Evolutionary conservation across 2,329 filamentous ascomycete species (phyloP).

Genomic region (Trichoderma citrinoviride): DNA sequence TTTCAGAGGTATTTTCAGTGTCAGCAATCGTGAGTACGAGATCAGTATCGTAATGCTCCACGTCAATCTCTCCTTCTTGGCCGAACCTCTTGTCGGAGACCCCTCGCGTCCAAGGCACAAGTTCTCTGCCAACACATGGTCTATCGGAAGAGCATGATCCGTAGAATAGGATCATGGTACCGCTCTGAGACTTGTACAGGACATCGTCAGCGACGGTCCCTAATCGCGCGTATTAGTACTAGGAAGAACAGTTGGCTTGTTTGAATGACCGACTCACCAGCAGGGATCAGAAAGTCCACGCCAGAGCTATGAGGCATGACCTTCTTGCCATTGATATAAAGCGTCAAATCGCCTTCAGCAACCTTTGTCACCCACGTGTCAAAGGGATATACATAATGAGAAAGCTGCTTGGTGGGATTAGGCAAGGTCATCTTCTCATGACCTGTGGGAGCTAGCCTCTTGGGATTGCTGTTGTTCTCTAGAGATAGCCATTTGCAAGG

Average conservation of each 20-base stretch:
- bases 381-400: constrained; percentile 4
- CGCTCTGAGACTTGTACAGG: not conserved
- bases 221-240: not conserved
- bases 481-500: constrained; percentile 8
- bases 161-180: not conserved
- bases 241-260: too few species aligned
- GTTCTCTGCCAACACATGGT: not conserved
- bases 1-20: constrained; percentile 1
- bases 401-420: not conserved
- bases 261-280: not conserved
- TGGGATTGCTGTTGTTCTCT: not conserved
- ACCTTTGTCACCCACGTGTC: constrained; percentile 5
- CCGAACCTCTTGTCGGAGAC: not conserved
- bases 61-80: constrained; percentile 1
- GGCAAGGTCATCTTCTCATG: not conserved
- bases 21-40: constrained; percentile 2
- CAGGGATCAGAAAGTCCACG: constrained; percentile 2
- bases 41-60: not conserved
- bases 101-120: not conserved
- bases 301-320: not conserved
- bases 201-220: constrained; percentile 9
- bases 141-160: constrained; percentile 2
- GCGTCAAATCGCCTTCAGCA: not conserved
- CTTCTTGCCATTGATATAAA: not conserved
- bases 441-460: not conserved